Base-by-base conservation (phyloP, 1,284 basidiomycete species). In the Xanthoconium separans region DNA sequence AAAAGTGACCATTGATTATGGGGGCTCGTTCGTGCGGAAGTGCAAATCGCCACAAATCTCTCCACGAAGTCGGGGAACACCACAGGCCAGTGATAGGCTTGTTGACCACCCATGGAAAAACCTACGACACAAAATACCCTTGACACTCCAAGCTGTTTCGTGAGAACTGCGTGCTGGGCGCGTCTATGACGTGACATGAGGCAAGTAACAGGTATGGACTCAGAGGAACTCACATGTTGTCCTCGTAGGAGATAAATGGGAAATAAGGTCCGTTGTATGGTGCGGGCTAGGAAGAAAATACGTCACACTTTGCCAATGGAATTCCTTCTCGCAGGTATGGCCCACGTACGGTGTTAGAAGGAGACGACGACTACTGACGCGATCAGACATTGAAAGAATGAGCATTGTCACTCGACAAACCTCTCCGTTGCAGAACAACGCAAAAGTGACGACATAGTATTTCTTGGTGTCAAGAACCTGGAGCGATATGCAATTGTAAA, bases 21-120 rank as follows among this genome's bases (percentile, higher is more conserved):
- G 7, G 70, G 70, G 51, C 71, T 74, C 2, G 71, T 74, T n/a
- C 73, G 61, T 29, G 70, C 69, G 11, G 73, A 73, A 11, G 62
- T 62, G 56, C 73, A 75, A 46, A 75, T 70, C 7, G 61, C 62
- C n/a, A 73, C 64, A 50, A 73, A 65, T 54, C 61, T 63, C 36
- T 73, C 70, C n/a, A 74, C 71, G 22, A 73, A 66, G 42, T 75
- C 67, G 10, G 73, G 73, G 48, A 64, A 72, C 33, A 74, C 58
- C 18, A 65, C 57, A 0, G 71, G 60, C 73, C 73, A 75, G 39
- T 53, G 55, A 56, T 64, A 58, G 22, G 66, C 57, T 73, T 82
- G 81, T 61, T 83, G 82, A 2, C 76, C 83, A 39, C 82, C 81
- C 82, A 85, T 85, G 9, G 81, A 84, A 62, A 84, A 85, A 0